phyloP scores from a whole-genome alignment of 2,329 filamentous ascomycete species.

The Diaporthe longicolla region DNA sequence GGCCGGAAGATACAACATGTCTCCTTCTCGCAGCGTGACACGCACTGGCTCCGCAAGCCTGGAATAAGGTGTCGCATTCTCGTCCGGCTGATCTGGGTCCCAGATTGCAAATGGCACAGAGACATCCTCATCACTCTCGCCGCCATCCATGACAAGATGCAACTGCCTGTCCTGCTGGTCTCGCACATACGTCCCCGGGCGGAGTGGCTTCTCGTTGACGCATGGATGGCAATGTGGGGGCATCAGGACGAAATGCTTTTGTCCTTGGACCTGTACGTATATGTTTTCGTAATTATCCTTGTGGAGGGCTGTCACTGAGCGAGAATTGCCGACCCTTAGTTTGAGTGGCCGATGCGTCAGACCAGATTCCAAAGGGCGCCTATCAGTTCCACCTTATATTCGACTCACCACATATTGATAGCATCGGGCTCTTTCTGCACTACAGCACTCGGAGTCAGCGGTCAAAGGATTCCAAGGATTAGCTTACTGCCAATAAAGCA shows the following conservation, averaged over 20 bases:
- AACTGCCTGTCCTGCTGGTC: conserved; percentile 48
- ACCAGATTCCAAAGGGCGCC: background rate
- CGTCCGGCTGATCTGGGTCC: conserved; percentile 75
- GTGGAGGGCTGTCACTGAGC: conserved; percentile 79
- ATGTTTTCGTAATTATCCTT: conserved; percentile 90
- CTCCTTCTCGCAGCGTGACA: conserved; percentile 79
- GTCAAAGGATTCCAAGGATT: too few relatives aligned
- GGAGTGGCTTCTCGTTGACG: conserved; percentile 74
- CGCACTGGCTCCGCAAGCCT: conserved; percentile 70
- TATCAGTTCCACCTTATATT: background rate
- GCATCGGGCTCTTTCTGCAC: conserved; percentile 77
- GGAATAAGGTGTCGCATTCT: conserved; percentile 70
- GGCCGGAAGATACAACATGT: conserved; percentile 86
- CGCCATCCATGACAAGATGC: conserved; percentile 51
- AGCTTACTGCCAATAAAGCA: too few relatives aligned
- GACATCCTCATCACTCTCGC: conserved; percentile 49
- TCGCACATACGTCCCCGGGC: conserved; percentile 71
- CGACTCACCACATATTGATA: conserved; percentile 77
- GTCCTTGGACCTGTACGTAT: conserved; percentile 81
- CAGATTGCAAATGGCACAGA: conserved; percentile 78
- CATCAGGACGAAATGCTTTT: conserved; percentile 81
- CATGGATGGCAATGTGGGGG: conserved; percentile 79
- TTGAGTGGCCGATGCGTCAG: conserved; percentile 11
- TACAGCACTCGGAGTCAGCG: too few relatives aligned
- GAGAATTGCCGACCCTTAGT: conserved; percentile 77